Conservation (phyloP, 192 early-diverging fungal species). For the Coemansia sp. region DNA sequence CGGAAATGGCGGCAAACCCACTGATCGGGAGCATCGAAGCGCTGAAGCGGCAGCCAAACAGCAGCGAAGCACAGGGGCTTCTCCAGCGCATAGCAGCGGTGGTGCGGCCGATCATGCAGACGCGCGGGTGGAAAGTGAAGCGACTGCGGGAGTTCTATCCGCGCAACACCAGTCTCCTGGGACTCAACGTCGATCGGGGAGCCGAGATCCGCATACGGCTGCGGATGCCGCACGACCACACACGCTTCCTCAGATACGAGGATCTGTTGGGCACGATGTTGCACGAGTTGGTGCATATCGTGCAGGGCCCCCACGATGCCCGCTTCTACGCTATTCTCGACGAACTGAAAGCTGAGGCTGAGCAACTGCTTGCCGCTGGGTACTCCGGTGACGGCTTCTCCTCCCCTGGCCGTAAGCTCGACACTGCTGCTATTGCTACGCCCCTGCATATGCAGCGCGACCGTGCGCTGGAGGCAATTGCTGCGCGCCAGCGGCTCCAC, state of each 20-base stretch:
- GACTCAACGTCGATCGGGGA: conserved; percentile 44
- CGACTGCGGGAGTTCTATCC: conserved; percentile 44
- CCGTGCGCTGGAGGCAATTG: conserved; percentile 14
- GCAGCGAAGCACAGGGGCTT: conserved; percentile 19
- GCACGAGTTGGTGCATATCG: conserved; percentile 53
- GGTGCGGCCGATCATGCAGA: conserved; percentile 44
- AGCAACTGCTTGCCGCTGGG: conserved; percentile 32
- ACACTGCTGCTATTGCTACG: conserved; percentile 18
- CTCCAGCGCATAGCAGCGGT: conserved; percentile 37
- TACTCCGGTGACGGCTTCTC: conserved; percentile 49
- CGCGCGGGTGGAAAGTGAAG: conserved; percentile 35
- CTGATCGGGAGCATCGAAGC: conserved; percentile 36
- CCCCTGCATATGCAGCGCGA: conserved; percentile 25
- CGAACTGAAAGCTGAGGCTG: conserved; percentile 29
- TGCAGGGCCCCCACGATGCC: conserved; percentile 34
- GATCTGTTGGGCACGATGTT: conserved; percentile 49
- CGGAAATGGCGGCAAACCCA: conserved; percentile 10
- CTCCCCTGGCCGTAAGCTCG: conserved; percentile 27
- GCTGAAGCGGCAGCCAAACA: conserved; percentile 25
- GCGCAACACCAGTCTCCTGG: conserved; percentile 25
- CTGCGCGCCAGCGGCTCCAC: conserved; percentile 12
- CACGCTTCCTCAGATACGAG: conserved; percentile 29
- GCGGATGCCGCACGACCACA: conserved; percentile 21
- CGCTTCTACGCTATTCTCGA: conserved; percentile 40
- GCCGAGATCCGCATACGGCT: conserved; percentile 45